Evolutionary conservation across 208 protist genomes (phyloP).

Genomic region (Trypanosoma boissoni): DNA sequence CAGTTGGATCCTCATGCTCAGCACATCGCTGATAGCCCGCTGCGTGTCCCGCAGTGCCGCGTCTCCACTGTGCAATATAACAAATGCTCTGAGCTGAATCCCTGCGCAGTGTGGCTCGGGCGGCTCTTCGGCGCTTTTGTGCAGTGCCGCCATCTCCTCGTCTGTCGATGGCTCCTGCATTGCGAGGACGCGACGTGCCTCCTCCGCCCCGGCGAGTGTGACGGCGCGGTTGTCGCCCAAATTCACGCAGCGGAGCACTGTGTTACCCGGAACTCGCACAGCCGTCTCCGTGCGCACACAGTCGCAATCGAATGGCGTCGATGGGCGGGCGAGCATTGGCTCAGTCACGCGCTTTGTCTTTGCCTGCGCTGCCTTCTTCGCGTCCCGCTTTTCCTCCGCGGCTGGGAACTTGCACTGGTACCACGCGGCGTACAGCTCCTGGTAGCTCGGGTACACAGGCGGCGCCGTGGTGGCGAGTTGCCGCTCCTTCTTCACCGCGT

Average conservation of each 20-base stretch:
- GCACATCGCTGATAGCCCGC: constrained; percentile 31
- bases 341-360: constrained; percentile 25
- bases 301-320: constrained; percentile 64
- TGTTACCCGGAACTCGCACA: constrained; percentile 82
- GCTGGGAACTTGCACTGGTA: constrained; percentile 15
- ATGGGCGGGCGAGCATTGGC: constrained; percentile 34
- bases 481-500: constrained; percentile 53
- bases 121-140: constrained; percentile 19
- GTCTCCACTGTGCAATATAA: constrained; percentile 26
- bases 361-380: constrained; percentile 21
- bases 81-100: constrained; percentile 51
- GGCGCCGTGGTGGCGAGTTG: constrained; percentile 31
- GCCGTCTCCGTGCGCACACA: constrained; percentile 57
- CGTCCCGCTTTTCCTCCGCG: constrained; percentile 26
- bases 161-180: constrained; percentile 62
- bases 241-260: constrained; percentile 76
- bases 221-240: constrained; percentile 64
- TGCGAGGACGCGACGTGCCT: constrained; percentile 59
- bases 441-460: constrained; percentile 57
- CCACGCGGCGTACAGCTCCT: constrained; percentile 72
- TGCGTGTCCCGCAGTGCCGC: constrained; percentile 42
- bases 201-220: constrained; percentile 51
- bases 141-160: constrained; percentile 55
- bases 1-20: constrained; percentile 26
- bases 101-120: constrained; percentile 75